Evolutionary conservation across 2,329 filamentous ascomycete genomes (phyloP), one percentile per base, ranked within the genome.

Genomic region (Botryotinia convoluta): DNA sequence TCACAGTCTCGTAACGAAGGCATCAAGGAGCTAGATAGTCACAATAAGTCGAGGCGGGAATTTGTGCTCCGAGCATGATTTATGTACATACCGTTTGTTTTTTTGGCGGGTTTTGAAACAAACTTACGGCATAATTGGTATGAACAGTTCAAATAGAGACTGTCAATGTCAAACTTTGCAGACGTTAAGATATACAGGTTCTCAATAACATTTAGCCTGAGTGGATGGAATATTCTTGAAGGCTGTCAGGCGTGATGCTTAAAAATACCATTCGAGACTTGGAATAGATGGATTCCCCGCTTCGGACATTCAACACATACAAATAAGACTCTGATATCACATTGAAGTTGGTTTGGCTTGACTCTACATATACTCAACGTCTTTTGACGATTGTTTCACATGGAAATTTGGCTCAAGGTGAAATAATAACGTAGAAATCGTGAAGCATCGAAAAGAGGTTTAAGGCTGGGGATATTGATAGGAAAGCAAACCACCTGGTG

Each of bases 171-270:
- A 7, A n/a, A n/a, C 2, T n/a, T 16, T n/a, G 26, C 26, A 7
- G 12, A 54, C 3, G 26, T 0, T n/a, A n/a, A n/a, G 26, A n/a
- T 7, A 2, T 7, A 16, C 5, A 1, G 48, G 0, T 54, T 7
- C 1, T 12, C 14, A 14, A 51, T 51, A 4, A n/a, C 26, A n/a
- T 54, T n/a, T 10, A n/a, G 12, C 48, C 26, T n/a, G 26, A 51
- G 48, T n/a, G 26, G 10, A n/a, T 14, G 4, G 10, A 14, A 12
- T 12, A 14, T 6, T 6, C 0, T n/a, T 5, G 4, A 14, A n/a
- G 48, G 2, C 2, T 14, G 22, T 14, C 10, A 51, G 22, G 4
- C 10, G 2, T 51, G 22, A 14, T 14, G 10, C 22, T n/a, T 26
- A 10, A 14, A n/a, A n/a, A 6, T 20, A 14, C 12, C 5, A 51